phyloP scores from a whole-genome alignment of 1,284 basidiomycete species.

The Ustilago tritici region DNA sequence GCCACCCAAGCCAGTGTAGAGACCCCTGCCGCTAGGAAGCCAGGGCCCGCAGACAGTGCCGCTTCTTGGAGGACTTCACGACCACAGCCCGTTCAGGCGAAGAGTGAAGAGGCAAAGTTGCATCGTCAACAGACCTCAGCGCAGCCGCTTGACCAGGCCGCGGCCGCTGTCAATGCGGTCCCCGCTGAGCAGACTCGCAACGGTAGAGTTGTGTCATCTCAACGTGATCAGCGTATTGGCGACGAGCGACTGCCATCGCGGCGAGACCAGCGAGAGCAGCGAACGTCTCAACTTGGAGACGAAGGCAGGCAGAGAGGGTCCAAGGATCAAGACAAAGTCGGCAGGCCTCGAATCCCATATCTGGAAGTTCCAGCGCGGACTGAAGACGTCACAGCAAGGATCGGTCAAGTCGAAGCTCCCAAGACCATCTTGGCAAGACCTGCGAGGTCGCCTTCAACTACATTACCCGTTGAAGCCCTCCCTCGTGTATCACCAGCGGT shows the following conservation, averaged over 20 bases:
- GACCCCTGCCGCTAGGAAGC: constrained; percentile 14
- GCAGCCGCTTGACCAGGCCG: constrained; percentile 1
- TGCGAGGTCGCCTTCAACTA: constrained; percentile 9
- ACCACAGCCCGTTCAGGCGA: background rate
- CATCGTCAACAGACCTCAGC: constrained; percentile 18
- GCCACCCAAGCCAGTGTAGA: constrained; percentile 9
- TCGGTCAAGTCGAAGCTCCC: constrained; percentile 10
- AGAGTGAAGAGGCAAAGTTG: background rate
- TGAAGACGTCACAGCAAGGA: constrained; percentile 3
- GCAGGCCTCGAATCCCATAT: constrained; percentile 2
- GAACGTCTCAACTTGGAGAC: background rate
- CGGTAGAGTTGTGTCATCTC: constrained; percentile 13
- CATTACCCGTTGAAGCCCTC: constrained; percentile 12
- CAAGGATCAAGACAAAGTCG: background rate
- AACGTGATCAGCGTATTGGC: constrained; percentile 2
- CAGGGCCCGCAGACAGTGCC: constrained; percentile 44
- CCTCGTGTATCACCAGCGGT: background rate
- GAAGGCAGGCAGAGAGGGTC: constrained; percentile 14
- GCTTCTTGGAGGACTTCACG: constrained; percentile 42
- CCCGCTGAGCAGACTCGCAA: constrained; percentile 11
- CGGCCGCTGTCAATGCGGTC: background rate
- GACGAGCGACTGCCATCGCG: constrained; percentile 18
- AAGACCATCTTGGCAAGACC: constrained; percentile 40
- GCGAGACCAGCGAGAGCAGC: constrained; percentile 28
- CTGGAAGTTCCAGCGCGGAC: background rate